A percentile compares a stretch with the other conserved stretches of the same genome.
Evolutionary conservation across 768 basidiomycete genomes (phyloP).

Genomic region (Vararia minispora): DNA sequence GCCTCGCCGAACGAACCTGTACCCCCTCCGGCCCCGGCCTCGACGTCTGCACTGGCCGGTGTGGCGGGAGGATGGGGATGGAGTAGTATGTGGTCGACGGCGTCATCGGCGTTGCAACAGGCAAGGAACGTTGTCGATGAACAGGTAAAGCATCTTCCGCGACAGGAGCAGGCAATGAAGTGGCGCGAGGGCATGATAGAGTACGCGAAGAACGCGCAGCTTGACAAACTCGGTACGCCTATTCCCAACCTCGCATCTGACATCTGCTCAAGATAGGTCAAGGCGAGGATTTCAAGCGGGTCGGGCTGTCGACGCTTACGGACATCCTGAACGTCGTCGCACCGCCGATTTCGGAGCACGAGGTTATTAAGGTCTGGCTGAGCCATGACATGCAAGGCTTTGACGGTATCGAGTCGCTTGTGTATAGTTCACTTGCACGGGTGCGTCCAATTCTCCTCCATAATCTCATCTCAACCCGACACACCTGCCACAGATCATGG

Average conservation of each 20-base stretch:
- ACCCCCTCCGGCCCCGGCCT: too few species aligned
- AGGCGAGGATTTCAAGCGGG: conserved; percentile 87
- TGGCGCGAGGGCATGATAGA: conserved; percentile 80
- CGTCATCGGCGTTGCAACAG: conserved; percentile 78
- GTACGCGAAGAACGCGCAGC: conserved; percentile 77
- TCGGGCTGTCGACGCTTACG: conserved; percentile 78
- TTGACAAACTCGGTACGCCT: conserved; percentile 76
- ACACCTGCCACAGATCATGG: conserved; percentile 59
- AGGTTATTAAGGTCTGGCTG: conserved; percentile 93
- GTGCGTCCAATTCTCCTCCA: conserved; percentile 30
- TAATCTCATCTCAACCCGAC: not conserved
- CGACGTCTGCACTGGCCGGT: conserved; percentile 10
- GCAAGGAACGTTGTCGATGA: conserved; percentile 86
- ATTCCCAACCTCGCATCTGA: not conserved
- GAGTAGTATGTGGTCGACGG: conserved; percentile 83
- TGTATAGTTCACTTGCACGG: conserved; percentile 76
- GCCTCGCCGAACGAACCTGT: conserved; percentile 32
- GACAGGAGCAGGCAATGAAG: conserved; percentile 79
- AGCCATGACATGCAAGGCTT: conserved; percentile 96
- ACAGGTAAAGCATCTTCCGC: conserved; percentile 79
- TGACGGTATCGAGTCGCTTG: conserved; percentile 89
- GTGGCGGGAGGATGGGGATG: conserved; percentile 58
- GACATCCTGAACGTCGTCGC: conserved; percentile 95
- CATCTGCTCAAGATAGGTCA: conserved; percentile 10
- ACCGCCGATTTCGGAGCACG: conserved; percentile 96